Conservation (phyloP, 163 green algal species). For the Chloromonas sp. region DNA sequence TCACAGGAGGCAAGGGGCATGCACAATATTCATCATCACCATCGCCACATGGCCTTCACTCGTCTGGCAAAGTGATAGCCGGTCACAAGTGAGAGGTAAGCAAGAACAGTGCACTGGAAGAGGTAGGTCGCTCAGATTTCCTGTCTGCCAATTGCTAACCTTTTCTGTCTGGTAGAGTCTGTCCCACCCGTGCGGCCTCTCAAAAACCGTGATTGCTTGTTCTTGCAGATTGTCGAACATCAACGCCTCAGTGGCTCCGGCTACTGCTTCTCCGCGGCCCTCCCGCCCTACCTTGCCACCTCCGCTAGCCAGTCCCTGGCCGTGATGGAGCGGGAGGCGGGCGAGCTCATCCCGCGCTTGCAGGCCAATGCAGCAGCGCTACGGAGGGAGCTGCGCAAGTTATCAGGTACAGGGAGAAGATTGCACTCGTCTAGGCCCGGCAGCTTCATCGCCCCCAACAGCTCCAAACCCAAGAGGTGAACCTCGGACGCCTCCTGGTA, state of each 20-base stretch:
- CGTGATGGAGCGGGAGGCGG: neutral
- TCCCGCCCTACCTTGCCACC: conserved; percentile 90
- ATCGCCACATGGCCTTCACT: no score
- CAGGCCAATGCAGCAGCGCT: conserved; percentile 3
- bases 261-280: conserved; percentile 94
- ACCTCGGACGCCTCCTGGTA: no score
- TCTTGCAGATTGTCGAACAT: conserved; percentile 60
- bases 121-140: no score
- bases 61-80: no score
- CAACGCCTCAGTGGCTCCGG: conserved; percentile 81
- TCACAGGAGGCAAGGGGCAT: neutral
- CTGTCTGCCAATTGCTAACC: neutral
- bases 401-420: conserved; percentile 1
- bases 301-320: conserved; percentile 38
- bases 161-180: neutral
- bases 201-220: neutral
- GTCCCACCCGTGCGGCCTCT: neutral
- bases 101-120: no score
- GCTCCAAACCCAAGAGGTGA: no score
- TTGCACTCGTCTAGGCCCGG: no score
- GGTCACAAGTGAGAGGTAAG: no score
- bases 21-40: no score
- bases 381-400: conserved; percentile 13
- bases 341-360: conserved; percentile 8
- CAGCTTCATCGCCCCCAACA: no score